Evolutionary conservation across 495 filamentous ascomycete species (phyloP), one percentile per base, ranked within the genome.

Genomic region (Aspergillus asperescens): DNA sequence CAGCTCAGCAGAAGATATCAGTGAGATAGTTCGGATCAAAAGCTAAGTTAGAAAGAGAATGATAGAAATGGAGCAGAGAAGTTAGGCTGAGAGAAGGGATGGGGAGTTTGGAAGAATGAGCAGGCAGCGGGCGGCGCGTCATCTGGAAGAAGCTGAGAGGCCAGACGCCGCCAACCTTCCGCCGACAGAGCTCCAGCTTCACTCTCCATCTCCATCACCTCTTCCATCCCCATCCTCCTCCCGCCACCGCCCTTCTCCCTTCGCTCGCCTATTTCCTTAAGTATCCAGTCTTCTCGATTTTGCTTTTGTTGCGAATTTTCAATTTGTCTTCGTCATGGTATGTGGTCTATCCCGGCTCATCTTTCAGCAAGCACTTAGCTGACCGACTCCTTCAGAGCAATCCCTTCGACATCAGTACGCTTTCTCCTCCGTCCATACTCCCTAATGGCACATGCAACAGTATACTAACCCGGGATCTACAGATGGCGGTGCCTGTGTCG

Each of bases 401-500:
- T 49, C 89, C 89, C 52, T 93, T 93, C 83, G 81, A 87, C 61
- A 95, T 95, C 77, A 95, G 88, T 93, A 82, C 65, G 82, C 50
- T 10, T 37, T 48, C 15, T 46, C 34, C 55, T 46, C 15, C 53
- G 41, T 24, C 35, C 32, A 27, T 31, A 23, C 18, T 4, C 13
- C 49, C 16, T 44, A 49, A 16, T 40, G 41, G 23, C 46, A 22
- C 47, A 39, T 19, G 43, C 29, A 7, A 19, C 50, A 5, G 41
- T 40, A 28, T 55, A 62, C 62, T 77, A 66, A 76, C 54, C 25
- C 20, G 24, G 5, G 27, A 7, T 41, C 23, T 49, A 39, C 65
- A 95, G 90, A 96, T 81, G 90, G 90, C 74, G 90, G 90, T 70
- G 90, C 90, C 76, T 91, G 87, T 76, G 88, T 96, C 62, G 91